phyloP scores from a whole-genome alignment of 176 grass and related monocot genomes.

The Eremochloa ophiuroides region DNA sequence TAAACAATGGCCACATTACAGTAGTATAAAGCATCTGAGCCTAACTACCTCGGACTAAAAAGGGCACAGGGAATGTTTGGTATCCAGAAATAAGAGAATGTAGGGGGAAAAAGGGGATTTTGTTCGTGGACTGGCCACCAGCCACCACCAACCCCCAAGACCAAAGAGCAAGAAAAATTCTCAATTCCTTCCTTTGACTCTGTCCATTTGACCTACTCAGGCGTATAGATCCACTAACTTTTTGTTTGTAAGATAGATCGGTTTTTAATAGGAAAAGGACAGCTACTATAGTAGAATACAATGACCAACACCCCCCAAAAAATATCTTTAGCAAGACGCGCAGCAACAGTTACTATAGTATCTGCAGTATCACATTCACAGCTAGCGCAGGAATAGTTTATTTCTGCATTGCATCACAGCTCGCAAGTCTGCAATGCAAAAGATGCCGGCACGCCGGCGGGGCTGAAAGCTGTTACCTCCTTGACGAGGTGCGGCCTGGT shows the following conservation, averaged over 20 bases:
- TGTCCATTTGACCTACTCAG: slow-evolving; percentile 2
- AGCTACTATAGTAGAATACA: no score
- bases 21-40: background rate
- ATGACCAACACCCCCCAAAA: no score
- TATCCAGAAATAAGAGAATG: no score
- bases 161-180: background rate
- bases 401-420: background rate
- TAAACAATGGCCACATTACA: background rate
- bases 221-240: background rate
- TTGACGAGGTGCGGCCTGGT: slow-evolving; percentile 59
- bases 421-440: background rate
- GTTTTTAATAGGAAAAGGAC: background rate
- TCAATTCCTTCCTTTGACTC: background rate
- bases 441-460: background rate
- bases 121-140: background rate
- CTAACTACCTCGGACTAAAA: background rate
- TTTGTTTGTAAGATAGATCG: background rate
- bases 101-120: background rate
- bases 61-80: background rate
- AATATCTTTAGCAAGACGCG: no score
- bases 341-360: no score
- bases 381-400: background rate
- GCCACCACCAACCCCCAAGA: background rate
- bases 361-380: no score
- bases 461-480: slow-evolving; percentile 34